These are phyloP conservation scores for Paraglomus occultum DNA, from an alignment of 192 early-diverging fungal genomes.

Conservation along the genomic window DNA sequence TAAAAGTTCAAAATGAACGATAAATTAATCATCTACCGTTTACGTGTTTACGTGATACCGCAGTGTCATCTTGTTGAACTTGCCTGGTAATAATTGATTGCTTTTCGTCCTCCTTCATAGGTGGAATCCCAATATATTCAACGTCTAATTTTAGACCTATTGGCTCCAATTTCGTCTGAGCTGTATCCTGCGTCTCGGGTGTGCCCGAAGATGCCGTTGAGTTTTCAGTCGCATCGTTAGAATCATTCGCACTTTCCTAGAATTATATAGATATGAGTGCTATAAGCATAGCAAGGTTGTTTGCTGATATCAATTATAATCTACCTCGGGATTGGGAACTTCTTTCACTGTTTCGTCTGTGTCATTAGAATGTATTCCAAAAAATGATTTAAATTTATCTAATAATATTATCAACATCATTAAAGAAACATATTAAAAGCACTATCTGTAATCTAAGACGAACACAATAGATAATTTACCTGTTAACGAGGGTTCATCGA, in stretches of 20 bases:
- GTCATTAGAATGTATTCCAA: constrained; percentile 50
- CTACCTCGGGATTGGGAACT: constrained; percentile 20
- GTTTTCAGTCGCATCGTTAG: background rate
- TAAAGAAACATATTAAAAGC: background rate
- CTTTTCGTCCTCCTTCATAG: constrained; percentile 45
- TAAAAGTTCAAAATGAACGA: background rate
- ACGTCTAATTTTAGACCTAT: constrained; percentile 61
- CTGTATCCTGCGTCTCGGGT: constrained; percentile 32
- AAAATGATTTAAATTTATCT: constrained; percentile 67
- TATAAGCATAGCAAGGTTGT: too few species aligned
- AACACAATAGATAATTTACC: constrained; percentile 8
- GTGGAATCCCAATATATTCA: constrained; percentile 52
- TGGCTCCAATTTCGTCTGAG: constrained; percentile 44
- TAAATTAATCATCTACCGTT: too few species aligned
- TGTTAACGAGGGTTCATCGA: constrained; percentile 43
- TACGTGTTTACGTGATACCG: too few species aligned
- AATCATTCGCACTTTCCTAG: too few species aligned
- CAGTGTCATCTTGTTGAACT: too few species aligned
- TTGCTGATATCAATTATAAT: too few species aligned
- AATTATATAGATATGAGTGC: too few species aligned
- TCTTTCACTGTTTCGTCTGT: constrained; percentile 28
- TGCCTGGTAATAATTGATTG: constrained; percentile 38
- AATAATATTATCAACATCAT: constrained; percentile 22
- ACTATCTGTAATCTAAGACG: background rate
- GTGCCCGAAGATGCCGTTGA: constrained; percentile 18